Evolutionary conservation across 257 asterid genomes (phyloP).

Genomic region (Solanum corneliomulleri): DNA sequence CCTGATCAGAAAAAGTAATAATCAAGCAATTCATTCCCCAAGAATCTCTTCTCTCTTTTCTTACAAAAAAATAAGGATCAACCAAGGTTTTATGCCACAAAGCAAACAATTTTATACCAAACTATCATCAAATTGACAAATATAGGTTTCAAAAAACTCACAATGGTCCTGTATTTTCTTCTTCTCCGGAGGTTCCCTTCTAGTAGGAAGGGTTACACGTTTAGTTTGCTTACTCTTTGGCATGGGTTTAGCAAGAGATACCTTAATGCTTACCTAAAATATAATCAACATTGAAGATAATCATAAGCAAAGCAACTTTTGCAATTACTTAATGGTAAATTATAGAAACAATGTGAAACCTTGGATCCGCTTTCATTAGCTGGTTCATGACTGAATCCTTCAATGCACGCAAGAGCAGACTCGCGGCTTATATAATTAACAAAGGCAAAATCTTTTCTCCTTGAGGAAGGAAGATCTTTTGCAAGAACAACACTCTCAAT

Average conservation of each 20-base stretch:
- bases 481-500: constrained; percentile 53
- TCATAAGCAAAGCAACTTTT: neutral
- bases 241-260: constrained; percentile 49
- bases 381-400: constrained; percentile 32
- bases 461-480: constrained; percentile 38
- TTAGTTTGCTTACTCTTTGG: constrained; percentile 25
- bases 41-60: neutral
- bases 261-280: constrained; percentile 40
- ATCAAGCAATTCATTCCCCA: neutral
- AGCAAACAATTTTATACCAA: neutral
- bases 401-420: constrained; percentile 61
- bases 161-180: constrained; percentile 18
- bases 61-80: neutral
- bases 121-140: neutral
- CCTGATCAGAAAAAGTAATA: neutral
- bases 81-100: neutral
- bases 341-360: constrained; percentile 17
- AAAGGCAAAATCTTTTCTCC: constrained; percentile 65
- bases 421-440: constrained; percentile 45
- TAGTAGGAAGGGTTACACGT: constrained; percentile 10
- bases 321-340: neutral
- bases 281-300: constrained; percentile 4
- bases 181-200: constrained; percentile 18
- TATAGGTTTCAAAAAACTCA: constrained; percentile 15
- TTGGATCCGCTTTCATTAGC: constrained; percentile 28